phyloP scores from a whole-genome alignment of 768 basidiomycete genomes.

The Lactarius hengduanensis region DNA sequence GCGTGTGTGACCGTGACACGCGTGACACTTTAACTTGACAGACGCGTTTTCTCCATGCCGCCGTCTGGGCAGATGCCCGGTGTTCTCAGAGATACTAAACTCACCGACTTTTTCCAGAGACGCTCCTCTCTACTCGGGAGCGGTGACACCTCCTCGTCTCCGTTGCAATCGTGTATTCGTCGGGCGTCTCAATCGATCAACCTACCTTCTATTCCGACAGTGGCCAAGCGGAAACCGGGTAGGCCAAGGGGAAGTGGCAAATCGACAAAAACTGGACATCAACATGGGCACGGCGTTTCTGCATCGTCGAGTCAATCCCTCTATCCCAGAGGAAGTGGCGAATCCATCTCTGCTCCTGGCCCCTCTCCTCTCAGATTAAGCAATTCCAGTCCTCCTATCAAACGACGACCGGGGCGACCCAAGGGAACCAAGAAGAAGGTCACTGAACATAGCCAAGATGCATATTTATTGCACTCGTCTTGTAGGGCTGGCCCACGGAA shows the following conservation, averaged over 20 bases:
- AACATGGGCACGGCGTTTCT: slow-evolving; percentile 10
- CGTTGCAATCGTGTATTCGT: background rate
- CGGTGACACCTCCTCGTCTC: background rate
- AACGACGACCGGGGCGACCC: background rate
- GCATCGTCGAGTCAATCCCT: background rate
- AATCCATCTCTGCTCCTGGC: background rate
- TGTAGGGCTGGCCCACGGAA: background rate
- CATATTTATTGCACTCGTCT: background rate
- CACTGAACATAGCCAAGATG: background rate
- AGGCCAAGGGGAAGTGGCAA: slow-evolving; percentile 32
- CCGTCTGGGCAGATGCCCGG: slow-evolving; percentile 1
- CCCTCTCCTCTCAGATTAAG: background rate
- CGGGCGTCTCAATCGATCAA: background rate
- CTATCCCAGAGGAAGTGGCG: background rate
- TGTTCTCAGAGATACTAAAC: slow-evolving; percentile 18
- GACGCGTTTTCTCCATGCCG: slow-evolving; percentile 14
- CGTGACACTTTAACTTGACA: background rate
- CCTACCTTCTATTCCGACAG: background rate
- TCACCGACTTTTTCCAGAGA: slow-evolving; percentile 23
- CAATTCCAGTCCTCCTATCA: background rate
- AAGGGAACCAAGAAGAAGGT: slow-evolving; percentile 5
- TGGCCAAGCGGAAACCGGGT: slow-evolving; percentile 22
- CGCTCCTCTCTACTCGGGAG: background rate
- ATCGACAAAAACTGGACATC: slow-evolving; percentile 21
- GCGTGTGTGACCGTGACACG: slow-evolving; percentile 1